Base-by-base conservation (phyloP, 352 stramenopile species). In the Globisporangium splendens region DNA sequence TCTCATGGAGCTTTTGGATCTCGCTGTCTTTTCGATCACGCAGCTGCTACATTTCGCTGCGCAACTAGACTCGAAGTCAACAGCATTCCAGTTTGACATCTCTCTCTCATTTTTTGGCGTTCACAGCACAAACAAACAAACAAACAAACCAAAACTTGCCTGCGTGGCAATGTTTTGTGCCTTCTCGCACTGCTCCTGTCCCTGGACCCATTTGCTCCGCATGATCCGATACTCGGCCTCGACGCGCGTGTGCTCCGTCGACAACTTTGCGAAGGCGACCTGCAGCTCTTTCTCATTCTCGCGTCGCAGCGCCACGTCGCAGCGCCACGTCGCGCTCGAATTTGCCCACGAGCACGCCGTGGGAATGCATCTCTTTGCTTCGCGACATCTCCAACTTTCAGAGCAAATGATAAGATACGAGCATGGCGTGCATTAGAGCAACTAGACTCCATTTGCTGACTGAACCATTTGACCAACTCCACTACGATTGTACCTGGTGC, bases 301-400 rank as follows among this genome's bases (percentile, higher is more conserved):
- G 1, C 61, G 49, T 14, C 47, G 54, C 14, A 42, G 57, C 17
- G 72, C 66, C 2, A 77, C 44, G 33, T 82, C 69, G 3, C 50
- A n/a, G n/a, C n/a, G 72, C 66, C 2, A 77, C 44, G 33, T 82
- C 69, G 3, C 50, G 20, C 58, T 84, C 58, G 2, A 90, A 61
- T 20, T 62, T 48, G 0, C 58, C 62, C 13, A 84, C 55, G 18
- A 72, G 46, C 50, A 76, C 52, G 0, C 75, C 79, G 8, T 90
- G 77, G 1, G 59, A 59, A 11, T 72, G 55, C 67, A 90, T 72
- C 54, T 90, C 77, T 12, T 65, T 75, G 14, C 66, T 68, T 7
- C 79, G 75, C 2, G 71, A 69, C 31, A 49, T 58, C 63, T 88
- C 72, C 3, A 85, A 28, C 77, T 87, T 28, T 0, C 20, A 35